These are phyloP conservation scores for Vanilla planifolia DNA, from an alignment of 106 monocot genomes.

Conservation along the genomic window DNA sequence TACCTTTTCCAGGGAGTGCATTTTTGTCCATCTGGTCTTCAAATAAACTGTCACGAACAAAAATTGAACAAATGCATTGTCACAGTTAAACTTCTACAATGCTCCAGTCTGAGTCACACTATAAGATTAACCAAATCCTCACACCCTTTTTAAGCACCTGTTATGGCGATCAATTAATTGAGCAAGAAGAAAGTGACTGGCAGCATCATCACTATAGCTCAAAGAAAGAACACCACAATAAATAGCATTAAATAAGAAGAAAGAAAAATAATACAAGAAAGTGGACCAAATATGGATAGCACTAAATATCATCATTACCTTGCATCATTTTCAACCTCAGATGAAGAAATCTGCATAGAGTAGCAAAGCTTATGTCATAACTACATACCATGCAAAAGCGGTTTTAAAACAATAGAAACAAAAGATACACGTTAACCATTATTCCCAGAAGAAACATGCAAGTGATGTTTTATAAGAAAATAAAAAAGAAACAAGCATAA, in stretches of 20 bases:
- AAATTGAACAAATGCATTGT: background rate
- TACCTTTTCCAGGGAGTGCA: background rate
- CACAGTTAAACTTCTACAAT: background rate
- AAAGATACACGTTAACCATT: too few relatives aligned
- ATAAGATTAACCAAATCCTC: constrained; percentile 20
- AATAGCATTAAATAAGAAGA: background rate
- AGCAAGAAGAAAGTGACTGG: constrained; percentile 41
- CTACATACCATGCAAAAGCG: too few relatives aligned
- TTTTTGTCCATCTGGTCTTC: constrained; percentile 1
- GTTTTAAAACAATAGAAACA: too few relatives aligned
- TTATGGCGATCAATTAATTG: constrained; percentile 18
- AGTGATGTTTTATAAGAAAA: too few relatives aligned
- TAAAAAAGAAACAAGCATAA: too few relatives aligned
- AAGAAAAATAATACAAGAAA: background rate
- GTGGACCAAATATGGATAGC: background rate
- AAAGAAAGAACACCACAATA: background rate
- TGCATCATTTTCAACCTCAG: background rate
- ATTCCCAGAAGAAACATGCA: too few relatives aligned
- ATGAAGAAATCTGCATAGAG: constrained; percentile 12
- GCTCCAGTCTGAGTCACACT: background rate
- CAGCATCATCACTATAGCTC: constrained; percentile 28
- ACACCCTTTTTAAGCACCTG: constrained; percentile 24
- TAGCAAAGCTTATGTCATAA: too few relatives aligned
- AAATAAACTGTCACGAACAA: constrained; percentile 10
- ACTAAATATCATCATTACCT: background rate